A percentile compares a stretch with the other conserved stretches of the same genome.
phyloP scores from a whole-genome alignment of 228 moss, liverwort and hornwort genomes.

The Sphagnum fallax region DNA sequence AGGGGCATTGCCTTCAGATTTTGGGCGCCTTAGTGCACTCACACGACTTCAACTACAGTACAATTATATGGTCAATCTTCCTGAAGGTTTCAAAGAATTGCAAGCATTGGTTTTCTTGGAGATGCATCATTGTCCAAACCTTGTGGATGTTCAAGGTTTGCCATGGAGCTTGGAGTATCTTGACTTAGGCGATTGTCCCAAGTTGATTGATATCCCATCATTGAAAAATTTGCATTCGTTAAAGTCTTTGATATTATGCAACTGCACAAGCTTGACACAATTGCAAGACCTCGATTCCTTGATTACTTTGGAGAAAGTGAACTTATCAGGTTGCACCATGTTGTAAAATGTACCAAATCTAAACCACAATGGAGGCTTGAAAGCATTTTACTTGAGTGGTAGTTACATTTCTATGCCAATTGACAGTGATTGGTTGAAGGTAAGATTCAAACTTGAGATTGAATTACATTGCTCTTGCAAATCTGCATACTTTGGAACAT shows the following conservation, averaged over 20 bases:
- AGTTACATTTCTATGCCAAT: neutral
- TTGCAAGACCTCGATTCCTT: constrained; percentile 9
- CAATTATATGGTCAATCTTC: too few relatives aligned
- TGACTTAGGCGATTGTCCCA: neutral
- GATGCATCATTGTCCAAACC: too few relatives aligned
- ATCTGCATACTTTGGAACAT: neutral
- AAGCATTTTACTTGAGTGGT: neutral
- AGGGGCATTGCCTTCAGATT: too few relatives aligned
- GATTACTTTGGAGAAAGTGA: neutral
- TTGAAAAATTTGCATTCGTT: constrained; percentile 9
- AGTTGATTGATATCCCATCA: neutral
- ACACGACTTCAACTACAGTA: too few relatives aligned
- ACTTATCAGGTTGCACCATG: constrained; percentile 3
- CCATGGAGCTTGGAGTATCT: too few relatives aligned
- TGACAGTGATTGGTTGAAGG: constrained; percentile 4
- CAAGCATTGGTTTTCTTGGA: too few relatives aligned
- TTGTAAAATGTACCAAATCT: neutral
- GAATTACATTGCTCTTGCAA: neutral
- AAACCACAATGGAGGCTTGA: neutral
- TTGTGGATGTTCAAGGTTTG: too few relatives aligned
- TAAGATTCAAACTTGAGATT: neutral
- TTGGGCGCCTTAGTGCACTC: too few relatives aligned
- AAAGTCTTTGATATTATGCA: constrained; percentile 5
- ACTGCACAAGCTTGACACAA: constrained; percentile 12
- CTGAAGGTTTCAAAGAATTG: too few relatives aligned